phyloP scores from a whole-genome alignment of 2,329 filamentous ascomycete genomes.

The Aschersonia sp. region DNA sequence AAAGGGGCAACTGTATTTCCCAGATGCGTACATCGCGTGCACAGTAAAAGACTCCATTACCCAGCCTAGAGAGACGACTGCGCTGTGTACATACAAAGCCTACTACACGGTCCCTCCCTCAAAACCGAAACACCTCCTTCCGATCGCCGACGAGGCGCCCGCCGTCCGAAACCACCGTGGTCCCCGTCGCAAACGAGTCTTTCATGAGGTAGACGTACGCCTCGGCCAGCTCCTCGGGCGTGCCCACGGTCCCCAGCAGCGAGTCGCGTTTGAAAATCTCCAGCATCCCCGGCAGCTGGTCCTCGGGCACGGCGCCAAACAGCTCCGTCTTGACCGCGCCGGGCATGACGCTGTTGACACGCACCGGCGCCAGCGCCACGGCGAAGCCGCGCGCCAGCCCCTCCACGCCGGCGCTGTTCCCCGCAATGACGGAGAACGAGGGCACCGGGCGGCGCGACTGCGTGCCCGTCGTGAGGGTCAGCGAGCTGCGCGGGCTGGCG shows the following conservation, averaged over 20 bases:
- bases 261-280: conserved; percentile 6
- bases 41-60: too few species aligned
- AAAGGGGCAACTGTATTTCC: too few species aligned
- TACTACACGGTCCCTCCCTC: not conserved
- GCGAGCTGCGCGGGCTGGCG: conserved; percentile 24
- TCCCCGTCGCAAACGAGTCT: conserved; percentile 21
- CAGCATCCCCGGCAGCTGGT: conserved; percentile 4
- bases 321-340: conserved; percentile 27
- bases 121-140: conserved; percentile 2
- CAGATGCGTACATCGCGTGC: too few species aligned
- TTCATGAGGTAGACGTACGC: conserved; percentile 28
- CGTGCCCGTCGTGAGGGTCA: conserved; percentile 41
- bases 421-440: conserved; percentile 33
- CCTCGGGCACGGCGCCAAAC: conserved; percentile 8
- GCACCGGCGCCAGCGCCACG: conserved; percentile 45
- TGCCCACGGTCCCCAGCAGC: conserved; percentile 11
- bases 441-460: conserved; percentile 34
- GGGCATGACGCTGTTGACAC: conserved; percentile 41
- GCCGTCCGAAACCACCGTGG: conserved; percentile 12
- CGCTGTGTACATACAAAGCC: not conserved
- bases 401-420: conserved; percentile 33
- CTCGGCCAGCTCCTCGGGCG: conserved; percentile 25
- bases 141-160: conserved; percentile 11
- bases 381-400: conserved; percentile 41
- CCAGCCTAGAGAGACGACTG: too few species aligned